Percentiles rank a stretch among this genome's conserved stretches.
Conservation (phyloP, 169 alveolate species). For the Plasmodium gonderi region DNA sequence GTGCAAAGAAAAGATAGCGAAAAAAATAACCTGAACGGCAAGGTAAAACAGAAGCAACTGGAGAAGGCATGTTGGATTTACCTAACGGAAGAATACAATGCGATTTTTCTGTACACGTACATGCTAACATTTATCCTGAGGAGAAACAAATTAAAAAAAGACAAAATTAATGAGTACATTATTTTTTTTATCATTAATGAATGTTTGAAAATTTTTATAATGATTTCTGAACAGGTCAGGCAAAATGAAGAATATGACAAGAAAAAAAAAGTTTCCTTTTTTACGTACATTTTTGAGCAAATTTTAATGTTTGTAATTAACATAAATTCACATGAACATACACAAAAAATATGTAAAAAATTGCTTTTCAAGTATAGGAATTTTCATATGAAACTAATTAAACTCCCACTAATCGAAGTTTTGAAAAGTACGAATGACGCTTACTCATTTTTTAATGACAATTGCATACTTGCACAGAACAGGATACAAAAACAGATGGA, state of each 20-base stretch:
- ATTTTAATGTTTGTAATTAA: constrained; percentile 20
- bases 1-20: background rate
- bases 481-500: constrained; percentile 23
- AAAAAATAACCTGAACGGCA: background rate
- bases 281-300: constrained; percentile 45
- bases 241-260: background rate
- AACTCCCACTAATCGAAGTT: constrained; percentile 26
- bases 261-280: background rate
- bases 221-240: background rate
- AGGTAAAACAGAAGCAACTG: background rate
- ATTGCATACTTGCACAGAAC: background rate
- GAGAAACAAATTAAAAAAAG: background rate
- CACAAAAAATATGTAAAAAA: constrained; percentile 23
- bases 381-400: constrained; percentile 10
- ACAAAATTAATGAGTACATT: constrained; percentile 24
- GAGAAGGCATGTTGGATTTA: constrained; percentile 6
- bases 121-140: constrained; percentile 23
- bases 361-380: constrained; percentile 7
- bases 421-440: constrained; percentile 27
- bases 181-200: constrained; percentile 22
- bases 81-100: constrained; percentile 22
- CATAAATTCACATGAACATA: constrained; percentile 21
- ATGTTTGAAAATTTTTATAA: constrained; percentile 18
- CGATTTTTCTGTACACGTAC: constrained; percentile 18
- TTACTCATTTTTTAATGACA: constrained; percentile 16